Conservation (phyloP, 345 rosid species). For the Syzygium aromaticum region DNA sequence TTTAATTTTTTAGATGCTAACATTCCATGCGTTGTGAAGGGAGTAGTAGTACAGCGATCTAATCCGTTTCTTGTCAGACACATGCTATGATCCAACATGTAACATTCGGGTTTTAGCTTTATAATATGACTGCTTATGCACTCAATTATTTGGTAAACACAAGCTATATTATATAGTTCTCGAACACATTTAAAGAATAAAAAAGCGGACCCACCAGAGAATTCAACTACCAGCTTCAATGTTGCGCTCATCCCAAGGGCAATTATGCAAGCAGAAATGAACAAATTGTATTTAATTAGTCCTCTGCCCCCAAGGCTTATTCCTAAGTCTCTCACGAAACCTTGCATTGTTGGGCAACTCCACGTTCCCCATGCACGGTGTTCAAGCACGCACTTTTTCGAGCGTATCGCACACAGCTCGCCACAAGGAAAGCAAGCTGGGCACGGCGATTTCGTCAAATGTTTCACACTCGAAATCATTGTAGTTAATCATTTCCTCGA, state of each 20-base stretch:
- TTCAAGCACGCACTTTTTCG: slow-evolving; percentile 15
- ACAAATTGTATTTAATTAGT: neutral
- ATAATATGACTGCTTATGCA: neutral
- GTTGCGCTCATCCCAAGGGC: neutral
- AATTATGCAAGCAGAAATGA: neutral
- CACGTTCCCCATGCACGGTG: slow-evolving; percentile 32
- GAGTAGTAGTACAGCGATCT: neutral
- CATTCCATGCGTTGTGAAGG: neutral
- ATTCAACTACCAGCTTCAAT: neutral
- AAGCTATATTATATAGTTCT: neutral
- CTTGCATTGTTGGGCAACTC: slow-evolving; percentile 35
- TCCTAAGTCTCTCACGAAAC: slow-evolving; percentile 7
- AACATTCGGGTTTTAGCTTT: neutral
- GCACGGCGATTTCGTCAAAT: neutral
- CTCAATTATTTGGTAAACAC: neutral
- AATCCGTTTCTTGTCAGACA: neutral
- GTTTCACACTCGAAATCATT: neutral
- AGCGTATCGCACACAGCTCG: neutral
- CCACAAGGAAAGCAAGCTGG: neutral
- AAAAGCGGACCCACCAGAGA: neutral
- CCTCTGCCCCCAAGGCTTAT: neutral
- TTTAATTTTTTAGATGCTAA: neutral
- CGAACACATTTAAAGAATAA: neutral
- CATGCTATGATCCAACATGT: neutral
- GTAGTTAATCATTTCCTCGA: neutral